These are phyloP conservation scores for Panellus pusillus DNA, from an alignment of 768 basidiomycete genomes.

Conservation along the genomic window DNA sequence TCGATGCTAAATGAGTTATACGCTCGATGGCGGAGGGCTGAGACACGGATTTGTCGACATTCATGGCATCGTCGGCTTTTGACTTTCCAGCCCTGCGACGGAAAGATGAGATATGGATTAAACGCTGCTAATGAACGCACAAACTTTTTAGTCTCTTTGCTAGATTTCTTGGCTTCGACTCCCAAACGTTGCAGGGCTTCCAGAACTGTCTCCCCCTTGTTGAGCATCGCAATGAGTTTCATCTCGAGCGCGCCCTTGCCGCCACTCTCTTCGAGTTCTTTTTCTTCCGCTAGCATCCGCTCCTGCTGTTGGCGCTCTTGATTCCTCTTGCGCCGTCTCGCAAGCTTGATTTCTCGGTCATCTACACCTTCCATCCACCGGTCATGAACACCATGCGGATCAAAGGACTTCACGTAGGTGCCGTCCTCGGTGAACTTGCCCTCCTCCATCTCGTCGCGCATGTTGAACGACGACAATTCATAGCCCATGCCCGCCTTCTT, in stretches of 20 bases:
- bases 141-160: constrained; percentile 32
- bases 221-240: constrained; percentile 71
- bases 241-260: constrained; percentile 63
- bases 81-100: constrained; percentile 28
- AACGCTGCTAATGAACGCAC: constrained; percentile 20
- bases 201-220: constrained; percentile 88
- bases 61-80: constrained; percentile 42
- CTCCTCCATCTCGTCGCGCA: constrained; percentile 98
- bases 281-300: constrained; percentile 70
- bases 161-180: constrained; percentile 56
- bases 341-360: constrained; percentile 83
- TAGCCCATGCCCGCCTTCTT: constrained; percentile 91
- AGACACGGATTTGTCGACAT: constrained; percentile 43
- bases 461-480: constrained; percentile 94
- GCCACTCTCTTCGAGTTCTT: constrained; percentile 67
- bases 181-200: constrained; percentile 89
- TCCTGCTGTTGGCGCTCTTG: constrained; percentile 73
- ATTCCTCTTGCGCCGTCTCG: constrained; percentile 70
- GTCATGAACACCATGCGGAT: constrained; percentile 91
- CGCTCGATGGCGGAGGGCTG: constrained; percentile 63
- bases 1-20: constrained; percentile 86
- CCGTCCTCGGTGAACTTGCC: constrained; percentile 97
- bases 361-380: constrained; percentile 93
- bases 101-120: not conserved
- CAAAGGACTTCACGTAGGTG: constrained; percentile 79